Conservation (phyloP, 2,329 filamentous ascomycete species). For the Cladophialophora bantiana region DNA sequence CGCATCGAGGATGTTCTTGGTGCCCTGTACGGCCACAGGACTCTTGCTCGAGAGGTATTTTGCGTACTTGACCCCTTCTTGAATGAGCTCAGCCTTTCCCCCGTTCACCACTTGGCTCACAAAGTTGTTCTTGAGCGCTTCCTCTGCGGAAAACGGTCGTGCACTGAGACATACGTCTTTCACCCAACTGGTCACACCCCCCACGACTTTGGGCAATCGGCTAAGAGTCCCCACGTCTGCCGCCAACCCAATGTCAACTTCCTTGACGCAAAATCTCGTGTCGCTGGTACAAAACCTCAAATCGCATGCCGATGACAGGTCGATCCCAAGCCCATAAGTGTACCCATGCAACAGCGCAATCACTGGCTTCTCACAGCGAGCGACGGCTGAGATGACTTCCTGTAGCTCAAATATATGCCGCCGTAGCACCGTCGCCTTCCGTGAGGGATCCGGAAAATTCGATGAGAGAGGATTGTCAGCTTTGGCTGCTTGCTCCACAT, state of each 20-base stretch:
- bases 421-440: constrained; percentile 68
- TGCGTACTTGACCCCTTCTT: constrained; percentile 69
- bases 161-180: constrained; percentile 57
- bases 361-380: constrained; percentile 90
- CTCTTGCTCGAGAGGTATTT: constrained; percentile 76
- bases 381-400: constrained; percentile 74
- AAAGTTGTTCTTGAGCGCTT: constrained; percentile 54
- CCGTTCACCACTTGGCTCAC: constrained; percentile 50
- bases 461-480: constrained; percentile 54
- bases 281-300: constrained; percentile 50
- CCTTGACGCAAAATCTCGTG: constrained; percentile 54
- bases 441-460: constrained; percentile 63
- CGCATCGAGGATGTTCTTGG: constrained; percentile 85
- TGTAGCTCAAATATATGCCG: constrained; percentile 82
- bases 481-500: constrained; percentile 74
- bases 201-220: constrained; percentile 56
- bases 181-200: constrained; percentile 53
- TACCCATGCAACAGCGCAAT: constrained; percentile 82
- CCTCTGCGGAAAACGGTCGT: constrained; percentile 53
- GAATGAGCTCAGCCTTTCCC: constrained; percentile 67
- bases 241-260: constrained; percentile 59
- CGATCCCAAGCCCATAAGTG: constrained; percentile 77
- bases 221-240: constrained; percentile 58
- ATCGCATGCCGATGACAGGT: constrained; percentile 58
- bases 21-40: constrained; percentile 84